A percentile compares a stretch with the other conserved stretches of the same genome.
phyloP scores from a whole-genome alignment of 306 rosid species.

The Crotalaria pallida region DNA sequence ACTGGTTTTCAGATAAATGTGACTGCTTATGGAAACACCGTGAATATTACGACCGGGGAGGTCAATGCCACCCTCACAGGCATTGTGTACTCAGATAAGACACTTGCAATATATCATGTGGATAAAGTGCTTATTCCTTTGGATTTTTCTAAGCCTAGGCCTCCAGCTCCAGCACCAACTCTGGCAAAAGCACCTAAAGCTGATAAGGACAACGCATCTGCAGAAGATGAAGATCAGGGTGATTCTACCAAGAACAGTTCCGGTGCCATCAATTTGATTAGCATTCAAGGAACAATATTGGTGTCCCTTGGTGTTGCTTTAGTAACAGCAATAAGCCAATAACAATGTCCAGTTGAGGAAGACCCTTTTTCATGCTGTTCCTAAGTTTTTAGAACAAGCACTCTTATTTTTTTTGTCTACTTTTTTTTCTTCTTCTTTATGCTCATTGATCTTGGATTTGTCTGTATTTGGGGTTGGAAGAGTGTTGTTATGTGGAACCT shows the following conservation, averaged over 20 bases:
- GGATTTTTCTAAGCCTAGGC: constrained; percentile 41
- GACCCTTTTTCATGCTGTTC: too few species aligned
- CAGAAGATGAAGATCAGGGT: constrained; percentile 21
- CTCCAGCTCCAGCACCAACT: constrained; percentile 42
- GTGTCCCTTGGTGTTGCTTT: too few species aligned
- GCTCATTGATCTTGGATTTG: too few species aligned
- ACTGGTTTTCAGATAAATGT: constrained; percentile 46
- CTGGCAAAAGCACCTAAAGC: constrained; percentile 35
- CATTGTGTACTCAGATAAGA: constrained; percentile 49
- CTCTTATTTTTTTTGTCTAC: too few species aligned
- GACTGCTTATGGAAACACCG: constrained; percentile 54
- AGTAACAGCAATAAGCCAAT: too few species aligned
- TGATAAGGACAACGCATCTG: constrained; percentile 30
- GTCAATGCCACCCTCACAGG: constrained; percentile 56
- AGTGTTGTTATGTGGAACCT: too few species aligned
- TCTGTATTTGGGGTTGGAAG: too few species aligned
- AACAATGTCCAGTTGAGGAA: too few species aligned
- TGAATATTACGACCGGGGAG: constrained; percentile 52
- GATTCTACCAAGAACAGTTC: constrained; percentile 23
- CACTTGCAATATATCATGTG: constrained; percentile 56
- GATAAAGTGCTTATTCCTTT: constrained; percentile 54
- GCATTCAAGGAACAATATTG: too few species aligned
- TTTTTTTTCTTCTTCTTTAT: too few species aligned
- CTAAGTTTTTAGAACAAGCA: too few species aligned
- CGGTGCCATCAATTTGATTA: neutral